phyloP scores from a whole-genome alignment of 2,329 filamentous ascomycete species.

The Aspergillus costaricaensis region DNA sequence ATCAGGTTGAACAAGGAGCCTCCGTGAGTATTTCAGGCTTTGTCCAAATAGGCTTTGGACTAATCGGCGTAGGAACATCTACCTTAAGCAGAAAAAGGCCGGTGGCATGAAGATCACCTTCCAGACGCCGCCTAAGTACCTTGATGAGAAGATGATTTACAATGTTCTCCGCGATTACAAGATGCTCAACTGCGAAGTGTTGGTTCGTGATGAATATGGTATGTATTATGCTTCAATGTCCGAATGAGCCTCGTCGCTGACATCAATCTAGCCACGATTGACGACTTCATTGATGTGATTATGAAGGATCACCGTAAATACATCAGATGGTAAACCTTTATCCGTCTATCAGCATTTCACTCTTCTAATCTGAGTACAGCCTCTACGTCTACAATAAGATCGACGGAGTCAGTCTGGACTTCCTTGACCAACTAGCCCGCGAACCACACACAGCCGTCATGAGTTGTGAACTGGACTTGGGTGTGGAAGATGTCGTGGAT shows the following conservation, averaged over 20 bases:
- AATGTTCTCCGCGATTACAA: constrained; percentile 99
- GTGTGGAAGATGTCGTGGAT: constrained; percentile 90
- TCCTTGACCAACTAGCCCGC: constrained; percentile 85
- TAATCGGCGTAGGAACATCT: constrained; percentile 74
- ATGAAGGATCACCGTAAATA: constrained; percentile 99
- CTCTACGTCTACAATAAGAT: constrained; percentile 99
- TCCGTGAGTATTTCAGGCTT: constrained; percentile 59
- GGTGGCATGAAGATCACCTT: constrained; percentile 99
- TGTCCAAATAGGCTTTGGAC: not conserved
- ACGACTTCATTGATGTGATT: constrained; percentile 98
- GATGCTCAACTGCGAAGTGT: constrained; percentile 94
- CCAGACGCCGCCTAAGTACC: constrained; percentile 78
- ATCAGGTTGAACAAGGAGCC: constrained; percentile 90
- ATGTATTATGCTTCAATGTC: constrained; percentile 21
- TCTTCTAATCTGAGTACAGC: constrained; percentile 39
- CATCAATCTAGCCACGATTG: constrained; percentile 69
- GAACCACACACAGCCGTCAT: constrained; percentile 96
- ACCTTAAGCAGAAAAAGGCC: constrained; percentile 91
- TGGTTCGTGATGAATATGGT: constrained; percentile 89
- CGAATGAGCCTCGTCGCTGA: constrained; percentile 6
- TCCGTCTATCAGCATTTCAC: not conserved
- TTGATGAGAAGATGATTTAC: constrained; percentile 98
- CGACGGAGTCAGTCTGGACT: constrained; percentile 89
- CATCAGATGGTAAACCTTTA: constrained; percentile 65
- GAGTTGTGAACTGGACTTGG: constrained; percentile 94